These are phyloP conservation scores for Phytophthora lateralis DNA, from an alignment of 352 stramenopile species.

Conservation along the genomic window DNA sequence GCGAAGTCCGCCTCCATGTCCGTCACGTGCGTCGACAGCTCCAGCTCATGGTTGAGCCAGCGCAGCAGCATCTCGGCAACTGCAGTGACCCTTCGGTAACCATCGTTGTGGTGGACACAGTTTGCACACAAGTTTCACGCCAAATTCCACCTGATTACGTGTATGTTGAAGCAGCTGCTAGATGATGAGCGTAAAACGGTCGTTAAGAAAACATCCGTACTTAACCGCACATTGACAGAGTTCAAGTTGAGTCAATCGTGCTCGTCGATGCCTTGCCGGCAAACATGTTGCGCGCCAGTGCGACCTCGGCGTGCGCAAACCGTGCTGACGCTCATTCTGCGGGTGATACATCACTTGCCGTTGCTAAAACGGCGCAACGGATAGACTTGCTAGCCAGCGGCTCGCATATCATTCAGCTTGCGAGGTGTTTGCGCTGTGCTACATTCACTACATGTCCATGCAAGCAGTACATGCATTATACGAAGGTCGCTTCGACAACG, in stretches of 20 bases:
- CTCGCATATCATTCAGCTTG: slow-evolving; percentile 6
- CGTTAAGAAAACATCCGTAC: slow-evolving; percentile 1
- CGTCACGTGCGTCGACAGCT: slow-evolving; percentile 65
- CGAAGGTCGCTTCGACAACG: too few relatives aligned
- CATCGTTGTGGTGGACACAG: slow-evolving; percentile 1
- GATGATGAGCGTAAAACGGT: not conserved
- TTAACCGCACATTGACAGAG: not conserved
- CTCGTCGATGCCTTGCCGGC: slow-evolving; percentile 2
- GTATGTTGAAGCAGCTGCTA: slow-evolving; percentile 17
- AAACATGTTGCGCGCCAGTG: too few relatives aligned
- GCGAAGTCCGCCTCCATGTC: slow-evolving; percentile 79
- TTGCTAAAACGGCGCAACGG: too few relatives aligned
- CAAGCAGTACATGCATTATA: too few relatives aligned
- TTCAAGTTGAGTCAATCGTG: not conserved
- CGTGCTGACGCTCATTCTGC: too few relatives aligned
- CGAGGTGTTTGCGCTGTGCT: too few relatives aligned
- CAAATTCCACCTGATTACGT: not conserved
- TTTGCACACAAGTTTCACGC: too few relatives aligned
- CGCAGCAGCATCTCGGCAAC: slow-evolving; percentile 61
- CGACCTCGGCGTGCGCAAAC: too few relatives aligned
- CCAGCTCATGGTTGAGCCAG: slow-evolving; percentile 87
- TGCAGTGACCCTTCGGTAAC: not conserved
- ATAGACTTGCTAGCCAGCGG: too few relatives aligned
- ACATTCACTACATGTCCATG: too few relatives aligned
- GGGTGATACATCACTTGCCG: too few relatives aligned